A percentile compares a stretch with the other conserved stretches of the same genome.
phyloP scores from a whole-genome alignment of 2,329 filamentous ascomycete genomes.

The Nemania abortiva region DNA sequence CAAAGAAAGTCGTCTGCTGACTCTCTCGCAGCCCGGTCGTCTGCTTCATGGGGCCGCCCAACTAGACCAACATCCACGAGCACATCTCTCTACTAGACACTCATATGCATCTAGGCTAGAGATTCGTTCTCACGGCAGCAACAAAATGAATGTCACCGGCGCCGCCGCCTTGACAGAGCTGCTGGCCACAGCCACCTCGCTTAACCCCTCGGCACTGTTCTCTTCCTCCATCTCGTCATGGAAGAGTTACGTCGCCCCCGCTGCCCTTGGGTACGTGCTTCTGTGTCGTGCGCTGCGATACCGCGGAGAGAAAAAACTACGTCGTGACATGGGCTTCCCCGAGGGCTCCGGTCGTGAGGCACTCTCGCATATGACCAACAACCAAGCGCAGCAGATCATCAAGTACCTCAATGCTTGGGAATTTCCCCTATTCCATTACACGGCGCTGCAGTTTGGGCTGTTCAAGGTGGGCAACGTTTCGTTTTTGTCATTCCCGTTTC shows the following conservation, averaged over 20 bases:
- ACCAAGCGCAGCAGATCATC: conserved; percentile 51
- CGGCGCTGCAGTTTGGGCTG: conserved; percentile 49
- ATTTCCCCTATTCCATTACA: conserved; percentile 46
- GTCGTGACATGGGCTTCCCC: conserved; percentile 44
- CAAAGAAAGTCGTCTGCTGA: background rate
- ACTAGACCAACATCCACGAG: background rate
- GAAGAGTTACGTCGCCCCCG: conserved; percentile 39
- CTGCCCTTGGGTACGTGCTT: conserved; percentile 42
- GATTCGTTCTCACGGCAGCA: background rate
- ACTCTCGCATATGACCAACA: conserved; percentile 49
- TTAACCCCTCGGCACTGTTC: background rate
- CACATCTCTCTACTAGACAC: background rate
- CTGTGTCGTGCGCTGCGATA: conserved; percentile 49
- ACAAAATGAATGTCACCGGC: conserved; percentile 27
- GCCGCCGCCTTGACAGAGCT: conserved; percentile 17
- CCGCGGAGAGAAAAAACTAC: conserved; percentile 46
- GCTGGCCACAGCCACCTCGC: conserved; percentile 7
- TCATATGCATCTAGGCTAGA: too few relatives aligned
- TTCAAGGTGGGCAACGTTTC: conserved; percentile 47
- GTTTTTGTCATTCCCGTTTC: background rate
- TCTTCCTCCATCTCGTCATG: conserved; percentile 38
- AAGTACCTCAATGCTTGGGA: conserved; percentile 44
- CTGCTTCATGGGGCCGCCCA: background rate
- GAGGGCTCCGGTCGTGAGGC: conserved; percentile 43
- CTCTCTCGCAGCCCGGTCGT: background rate